Evolutionary conservation across 2,329 filamentous ascomycete species (phyloP).

Genomic region (Pseudopyricularia cyperi): DNA sequence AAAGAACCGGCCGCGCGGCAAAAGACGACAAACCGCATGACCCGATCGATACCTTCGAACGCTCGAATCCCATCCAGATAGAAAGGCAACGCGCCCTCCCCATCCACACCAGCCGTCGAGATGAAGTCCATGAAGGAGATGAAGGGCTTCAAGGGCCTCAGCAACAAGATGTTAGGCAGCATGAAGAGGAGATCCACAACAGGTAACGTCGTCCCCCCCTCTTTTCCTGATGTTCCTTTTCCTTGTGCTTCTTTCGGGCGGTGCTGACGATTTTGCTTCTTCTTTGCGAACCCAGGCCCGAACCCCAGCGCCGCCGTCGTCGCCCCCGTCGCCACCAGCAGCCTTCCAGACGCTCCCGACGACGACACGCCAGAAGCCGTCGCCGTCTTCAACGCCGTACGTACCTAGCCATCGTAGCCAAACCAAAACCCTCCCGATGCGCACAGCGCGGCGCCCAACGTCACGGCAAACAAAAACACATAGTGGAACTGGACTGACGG

Average conservation of each 20-base stretch:
- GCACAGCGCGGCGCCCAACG: background rate
- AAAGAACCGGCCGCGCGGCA: background rate
- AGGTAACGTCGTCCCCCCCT: slow-evolving; percentile 2
- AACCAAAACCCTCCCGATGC: background rate
- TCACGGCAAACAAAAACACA: background rate
- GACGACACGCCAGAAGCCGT: slow-evolving; percentile 54
- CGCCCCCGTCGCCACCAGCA: background rate
- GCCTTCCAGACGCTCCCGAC: slow-evolving; percentile 14
- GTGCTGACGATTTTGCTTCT: background rate
- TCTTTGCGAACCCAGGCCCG: slow-evolving; percentile 4
- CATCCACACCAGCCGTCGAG: background rate
- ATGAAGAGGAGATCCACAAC: slow-evolving; percentile 33
- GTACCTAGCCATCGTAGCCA: slow-evolving; percentile 7
- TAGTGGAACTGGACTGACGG: slow-evolving; percentile 9
- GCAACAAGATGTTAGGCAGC: slow-evolving; percentile 43
- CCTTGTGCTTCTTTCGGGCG: no score
- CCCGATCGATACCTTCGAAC: background rate
- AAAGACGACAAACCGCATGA: background rate
- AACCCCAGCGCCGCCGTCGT: slow-evolving; percentile 7
- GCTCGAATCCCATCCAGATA: background rate
- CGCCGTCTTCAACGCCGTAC: slow-evolving; percentile 53
- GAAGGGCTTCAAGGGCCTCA: slow-evolving; percentile 33
- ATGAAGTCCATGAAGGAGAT: slow-evolving; percentile 12
- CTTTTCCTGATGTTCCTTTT: no score
- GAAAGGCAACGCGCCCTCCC: background rate